Evolutionary conservation across 306 rosid genomes (phyloP).

Genomic region (Begonia masoniana): DNA sequence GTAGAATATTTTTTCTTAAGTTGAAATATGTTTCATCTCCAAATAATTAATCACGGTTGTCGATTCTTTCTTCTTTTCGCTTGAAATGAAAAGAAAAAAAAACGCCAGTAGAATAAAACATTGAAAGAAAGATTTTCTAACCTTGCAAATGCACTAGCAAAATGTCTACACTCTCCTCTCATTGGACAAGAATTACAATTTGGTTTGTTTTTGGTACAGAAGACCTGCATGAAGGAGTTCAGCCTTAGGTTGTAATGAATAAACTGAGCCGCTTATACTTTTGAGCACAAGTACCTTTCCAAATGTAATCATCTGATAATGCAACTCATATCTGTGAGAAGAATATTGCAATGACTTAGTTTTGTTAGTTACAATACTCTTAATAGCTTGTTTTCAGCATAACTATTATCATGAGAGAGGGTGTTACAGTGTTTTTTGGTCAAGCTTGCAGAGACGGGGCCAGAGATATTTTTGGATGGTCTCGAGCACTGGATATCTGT

Average conservation of each 20-base stretch:
- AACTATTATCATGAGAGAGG: not conserved
- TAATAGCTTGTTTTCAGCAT: too few relatives aligned
- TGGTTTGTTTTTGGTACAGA: slow-evolving; percentile 93
- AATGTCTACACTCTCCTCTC: slow-evolving; percentile 98
- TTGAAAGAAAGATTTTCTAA: slow-evolving; percentile 15
- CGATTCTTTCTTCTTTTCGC: not conserved
- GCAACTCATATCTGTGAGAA: slow-evolving; percentile 81
- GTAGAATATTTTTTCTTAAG: not conserved
- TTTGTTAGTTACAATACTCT: not conserved
- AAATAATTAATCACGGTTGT: not conserved
- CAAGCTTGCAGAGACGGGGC: slow-evolving; percentile 99
- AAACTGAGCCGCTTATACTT: slow-evolving; percentile 5
- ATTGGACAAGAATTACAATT: slow-evolving; percentile 98
- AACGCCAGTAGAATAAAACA: not conserved
- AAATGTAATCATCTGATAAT: slow-evolving; percentile 97
- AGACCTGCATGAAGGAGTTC: slow-evolving; percentile 49
- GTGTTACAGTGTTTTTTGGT: slow-evolving; percentile 81
- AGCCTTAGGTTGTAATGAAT: slow-evolving; percentile 14
- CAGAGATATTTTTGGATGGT: slow-evolving; percentile 92
- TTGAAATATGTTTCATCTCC: not conserved
- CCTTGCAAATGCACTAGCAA: slow-evolving; percentile 99
- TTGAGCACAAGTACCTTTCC: slow-evolving; percentile 61
- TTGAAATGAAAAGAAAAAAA: not conserved
- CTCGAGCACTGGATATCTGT: slow-evolving; percentile 94
- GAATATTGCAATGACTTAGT: slow-evolving; percentile 13